Evolutionary conservation across 2,329 filamentous ascomycete genomes (phyloP), one percentile per base, ranked within the genome.

Genomic region (Pestalotiopsis sp.): DNA sequence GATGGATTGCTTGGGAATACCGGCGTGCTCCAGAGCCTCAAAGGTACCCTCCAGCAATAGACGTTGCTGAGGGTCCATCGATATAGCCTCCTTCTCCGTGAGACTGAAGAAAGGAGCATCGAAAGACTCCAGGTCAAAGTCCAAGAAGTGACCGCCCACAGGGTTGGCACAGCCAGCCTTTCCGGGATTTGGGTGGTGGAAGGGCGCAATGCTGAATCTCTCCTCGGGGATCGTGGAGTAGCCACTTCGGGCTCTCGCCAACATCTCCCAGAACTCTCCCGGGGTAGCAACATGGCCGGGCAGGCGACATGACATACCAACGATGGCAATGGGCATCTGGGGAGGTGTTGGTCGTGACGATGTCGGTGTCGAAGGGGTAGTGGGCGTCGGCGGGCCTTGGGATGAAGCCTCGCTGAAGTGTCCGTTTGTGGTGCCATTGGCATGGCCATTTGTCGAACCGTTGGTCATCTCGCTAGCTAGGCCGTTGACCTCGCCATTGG

Each of bases 61-160:
- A 1, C 86, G 80, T 68, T 88, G 85, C 69, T 88, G 86, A 0
- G 86, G 86, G 63, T 89, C 86, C 83, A 88, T 85, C 0, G 84
- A 69, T n/a, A 61, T 79, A 36, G 83, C 85, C 74, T 87, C 84
- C 70, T 84, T 83, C 70, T 83, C 80, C 0, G 84, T 85, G n/a
- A 87, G 76, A 59, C 82, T 82, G 73, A 88, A 88, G 72, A 87
- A 87, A 0, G 83, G 82, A 0, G 85, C 85, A 65, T 87, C 85
- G 68, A 87, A 87, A 3, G 78, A 77, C 7, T 80, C 78, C 31
- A 84, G 76, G 68, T 87, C 84, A 23, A 80, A 79, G 60, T 83
- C 80, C 69, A 88, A 75, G 65, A 80, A 81, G 70, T 79, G 78
- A 0, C 78, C 78, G 4, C 78, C 78, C 17, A 80, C 74, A 25